Evolutionary conservation across 140 eudicot species (phyloP), one percentile per base, ranked within the genome.

Genomic region (Anethum foeniculum): DNA sequence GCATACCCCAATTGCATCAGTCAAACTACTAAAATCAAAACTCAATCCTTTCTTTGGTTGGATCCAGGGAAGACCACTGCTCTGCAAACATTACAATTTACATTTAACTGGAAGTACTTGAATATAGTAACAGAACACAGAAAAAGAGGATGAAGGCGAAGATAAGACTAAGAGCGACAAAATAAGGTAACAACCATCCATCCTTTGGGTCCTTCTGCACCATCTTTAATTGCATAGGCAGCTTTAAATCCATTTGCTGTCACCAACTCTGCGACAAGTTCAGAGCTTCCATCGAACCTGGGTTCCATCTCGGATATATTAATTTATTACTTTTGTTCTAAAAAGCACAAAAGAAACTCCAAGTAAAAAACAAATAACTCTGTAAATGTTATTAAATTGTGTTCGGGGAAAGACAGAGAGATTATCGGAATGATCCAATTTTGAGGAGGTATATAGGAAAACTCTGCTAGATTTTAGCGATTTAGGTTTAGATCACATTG

Each of bases 231-330:
- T 52, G 97, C 99, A 81, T 90, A 95, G 72, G 99, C 99, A 73
- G 97, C 93, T 89, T 92, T 95, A 83, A 92, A 95, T 64, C 99
- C 99, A 75, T 95, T 95, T 19, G 91, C 97, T 44, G 97, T 92
- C 36, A 92, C 97, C 81, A 95, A 85, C 87, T 95, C 99, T 6
- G 99, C 97, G 23, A 92, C 97, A 73, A 95, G 93, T 87, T 95
- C 97, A 76, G 99, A 92, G 91, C 90, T 93, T 54, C 97, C 97
- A 87, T 95, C 97, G 58, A 92, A 95, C 84, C 99, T 95, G 95
- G 96, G 86, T 84, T 88, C n/a, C 90, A 88, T 74, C 87, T 80
- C 83, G 85, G 80, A 79, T 81, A 75, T 71, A 84, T 51, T 34
- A 18, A 65, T 79, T 78, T 76, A 36, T 13, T 82, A 58, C 64